These are phyloP conservation scores for Phlyctochytrium bullatum DNA, from an alignment of 192 early-diverging fungal genomes.

Conservation along the genomic window DNA sequence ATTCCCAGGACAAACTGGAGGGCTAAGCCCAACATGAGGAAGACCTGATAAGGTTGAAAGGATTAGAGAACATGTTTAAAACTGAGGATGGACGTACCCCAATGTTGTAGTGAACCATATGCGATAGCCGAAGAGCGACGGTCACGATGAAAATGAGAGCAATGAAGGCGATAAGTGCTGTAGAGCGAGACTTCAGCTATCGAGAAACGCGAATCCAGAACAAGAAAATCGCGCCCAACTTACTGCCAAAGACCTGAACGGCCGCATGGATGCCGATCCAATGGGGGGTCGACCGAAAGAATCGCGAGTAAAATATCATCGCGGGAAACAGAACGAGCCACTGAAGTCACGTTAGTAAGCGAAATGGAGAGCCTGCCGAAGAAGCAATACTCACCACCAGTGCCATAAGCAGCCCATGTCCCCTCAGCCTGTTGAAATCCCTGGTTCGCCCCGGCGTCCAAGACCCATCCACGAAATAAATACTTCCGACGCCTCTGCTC, in stretches of 20 bases:
- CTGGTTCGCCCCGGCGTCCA: too few relatives aligned
- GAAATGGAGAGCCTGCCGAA: too few relatives aligned
- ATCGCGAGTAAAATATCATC: not conserved
- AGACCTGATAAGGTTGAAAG: not conserved
- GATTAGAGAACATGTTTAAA: not conserved
- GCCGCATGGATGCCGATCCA: not conserved
- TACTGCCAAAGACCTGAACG: not conserved
- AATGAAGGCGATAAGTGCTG: conserved; percentile 1
- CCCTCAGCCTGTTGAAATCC: too few relatives aligned
- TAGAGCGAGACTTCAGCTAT: too few relatives aligned
- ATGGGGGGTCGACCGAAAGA: not conserved
- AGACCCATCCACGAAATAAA: too few relatives aligned
- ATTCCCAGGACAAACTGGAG: not conserved
- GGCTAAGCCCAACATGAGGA: not conserved
- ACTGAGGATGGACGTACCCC: not conserved
- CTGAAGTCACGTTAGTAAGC: too few relatives aligned
- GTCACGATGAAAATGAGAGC: not conserved
- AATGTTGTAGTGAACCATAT: not conserved
- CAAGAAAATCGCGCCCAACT: too few relatives aligned
- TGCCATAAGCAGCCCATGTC: too few relatives aligned
- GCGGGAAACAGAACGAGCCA: not conserved
- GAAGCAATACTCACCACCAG: too few relatives aligned
- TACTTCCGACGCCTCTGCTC: too few relatives aligned
- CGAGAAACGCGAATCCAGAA: too few relatives aligned
- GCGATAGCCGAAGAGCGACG: not conserved